Evolutionary conservation across 2,329 filamentous ascomycete species (phyloP).

Genomic region (Fusarium sp.): DNA sequence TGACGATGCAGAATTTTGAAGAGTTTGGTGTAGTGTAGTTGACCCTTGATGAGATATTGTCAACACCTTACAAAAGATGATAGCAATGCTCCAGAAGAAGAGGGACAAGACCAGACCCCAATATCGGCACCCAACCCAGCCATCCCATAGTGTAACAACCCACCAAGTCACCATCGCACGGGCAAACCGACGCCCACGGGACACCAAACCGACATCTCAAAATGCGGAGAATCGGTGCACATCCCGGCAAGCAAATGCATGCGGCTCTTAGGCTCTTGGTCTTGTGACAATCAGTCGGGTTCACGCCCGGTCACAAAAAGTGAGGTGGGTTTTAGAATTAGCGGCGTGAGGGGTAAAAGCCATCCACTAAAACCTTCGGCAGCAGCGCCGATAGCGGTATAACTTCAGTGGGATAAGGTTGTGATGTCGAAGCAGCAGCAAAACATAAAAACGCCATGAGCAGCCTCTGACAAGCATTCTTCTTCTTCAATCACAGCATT

Average conservation of each 20-base stretch:
- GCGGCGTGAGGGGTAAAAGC: conserved; percentile 19
- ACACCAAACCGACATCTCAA: conserved; percentile 2
- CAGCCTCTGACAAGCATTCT: background rate
- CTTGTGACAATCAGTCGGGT: conserved; percentile 25
- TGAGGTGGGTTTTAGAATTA: background rate
- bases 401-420: background rate
- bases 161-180: background rate
- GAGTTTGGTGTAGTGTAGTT: background rate
- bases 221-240: background rate
- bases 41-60: background rate
- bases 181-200: conserved; percentile 11
- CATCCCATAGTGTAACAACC: background rate
- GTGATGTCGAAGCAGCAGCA: conserved; percentile 22
- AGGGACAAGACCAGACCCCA: background rate
- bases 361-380: conserved; percentile 22
- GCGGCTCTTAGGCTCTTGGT: background rate
- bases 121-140: background rate
- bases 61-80: background rate
- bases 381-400: conserved; percentile 8
- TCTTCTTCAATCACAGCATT: background rate
- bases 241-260: background rate
- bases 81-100: background rate
- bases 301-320: conserved; percentile 2
- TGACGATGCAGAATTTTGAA: background rate
- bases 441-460: conserved; percentile 29